Base-by-base conservation (phyloP, 257 asterid species). In the Solanum dulcamara region DNA sequence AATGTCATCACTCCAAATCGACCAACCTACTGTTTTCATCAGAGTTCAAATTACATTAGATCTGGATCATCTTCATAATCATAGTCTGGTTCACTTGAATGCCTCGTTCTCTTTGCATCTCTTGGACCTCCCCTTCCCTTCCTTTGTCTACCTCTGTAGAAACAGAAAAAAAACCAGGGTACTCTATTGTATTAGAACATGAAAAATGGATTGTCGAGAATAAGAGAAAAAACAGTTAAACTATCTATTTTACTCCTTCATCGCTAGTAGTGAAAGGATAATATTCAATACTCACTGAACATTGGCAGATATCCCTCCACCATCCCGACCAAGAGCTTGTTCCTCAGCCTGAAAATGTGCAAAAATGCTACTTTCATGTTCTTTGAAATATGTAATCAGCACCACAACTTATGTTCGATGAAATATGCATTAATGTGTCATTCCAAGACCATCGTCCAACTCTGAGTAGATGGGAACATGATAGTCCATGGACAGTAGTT, bases 61-160 rank as follows among this genome's bases (percentile, higher is more conserved):
- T 97, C 99, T 12, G 96, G 92, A 86, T 97, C 99, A 70, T 97
- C 99, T 87, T 97, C 99, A 85, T 97, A 94, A 87, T 95, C 99
- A 51, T 87, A 92, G 88, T 95, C 99, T 62, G 91, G 95, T 88
- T 97, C 99, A 28, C 97, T 95, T 9, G 98, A 92, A 86, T 94
- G 98, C 89, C 97, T 91, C 64, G 74, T 26, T 91, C 98, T 94
- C 96, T 92, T 97, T 40, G 92, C 93, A 86, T 94, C 99, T 89
- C 99, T 91, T 51, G 97, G 96, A 79, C 92, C 98, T 84, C 97
- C 91, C 66, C 93, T 92, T 33, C 98, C 99, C 89, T 86, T 94
- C 94, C 91, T 94, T 22, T 93, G 98, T 87, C 93, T 97, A 84
- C 99, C 99, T 82, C 99, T 97, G 93, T 2, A 84, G 37, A 30